Conservation (phyloP, 2,329 filamentous ascomycete genomes). For the Elsinoe perseae region DNA sequence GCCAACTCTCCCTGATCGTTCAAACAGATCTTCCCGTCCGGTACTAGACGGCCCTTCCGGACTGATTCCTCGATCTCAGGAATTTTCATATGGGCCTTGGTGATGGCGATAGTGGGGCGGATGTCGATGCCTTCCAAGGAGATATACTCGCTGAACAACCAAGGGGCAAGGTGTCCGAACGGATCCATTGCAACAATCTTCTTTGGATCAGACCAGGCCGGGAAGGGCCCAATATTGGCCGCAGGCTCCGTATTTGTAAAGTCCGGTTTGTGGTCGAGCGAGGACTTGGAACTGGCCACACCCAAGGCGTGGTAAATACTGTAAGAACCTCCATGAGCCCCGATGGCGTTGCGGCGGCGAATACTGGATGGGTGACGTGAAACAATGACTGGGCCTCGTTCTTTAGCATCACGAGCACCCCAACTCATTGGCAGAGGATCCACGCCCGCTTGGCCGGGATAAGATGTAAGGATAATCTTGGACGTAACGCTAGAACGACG, state of each 20-base stretch:
- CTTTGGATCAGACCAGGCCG: constrained; percentile 78
- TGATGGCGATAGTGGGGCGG: constrained; percentile 83
- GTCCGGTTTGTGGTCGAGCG: constrained; percentile 69
- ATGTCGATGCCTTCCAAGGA: constrained; percentile 75
- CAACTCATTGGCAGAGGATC: constrained; percentile 83
- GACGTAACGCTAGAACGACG: constrained; percentile 40
- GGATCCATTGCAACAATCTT: constrained; percentile 99
- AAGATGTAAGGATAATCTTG: constrained; percentile 68
- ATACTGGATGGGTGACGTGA: constrained; percentile 69
- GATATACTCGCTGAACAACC: constrained; percentile 73
- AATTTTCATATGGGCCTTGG: constrained; percentile 91
- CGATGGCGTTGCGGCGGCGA: constrained; percentile 67
- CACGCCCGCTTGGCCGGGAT: constrained; percentile 89
- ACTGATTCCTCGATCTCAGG: constrained; percentile 90
- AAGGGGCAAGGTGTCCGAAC: constrained; percentile 77
- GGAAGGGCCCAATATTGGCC: constrained; percentile 79
- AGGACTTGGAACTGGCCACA: constrained; percentile 81
- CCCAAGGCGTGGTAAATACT: constrained; percentile 92
- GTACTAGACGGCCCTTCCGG: constrained; percentile 61
- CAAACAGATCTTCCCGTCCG: constrained; percentile 83
- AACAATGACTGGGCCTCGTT: constrained; percentile 82
- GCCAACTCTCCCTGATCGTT: constrained; percentile 80
- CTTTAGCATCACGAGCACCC: constrained; percentile 67
- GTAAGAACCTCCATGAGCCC: constrained; percentile 81
- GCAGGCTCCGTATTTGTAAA: constrained; percentile 86